Evolutionary conservation across 345 rosid species (phyloP).

Genomic region (Aquilaria yunnanensis): DNA sequence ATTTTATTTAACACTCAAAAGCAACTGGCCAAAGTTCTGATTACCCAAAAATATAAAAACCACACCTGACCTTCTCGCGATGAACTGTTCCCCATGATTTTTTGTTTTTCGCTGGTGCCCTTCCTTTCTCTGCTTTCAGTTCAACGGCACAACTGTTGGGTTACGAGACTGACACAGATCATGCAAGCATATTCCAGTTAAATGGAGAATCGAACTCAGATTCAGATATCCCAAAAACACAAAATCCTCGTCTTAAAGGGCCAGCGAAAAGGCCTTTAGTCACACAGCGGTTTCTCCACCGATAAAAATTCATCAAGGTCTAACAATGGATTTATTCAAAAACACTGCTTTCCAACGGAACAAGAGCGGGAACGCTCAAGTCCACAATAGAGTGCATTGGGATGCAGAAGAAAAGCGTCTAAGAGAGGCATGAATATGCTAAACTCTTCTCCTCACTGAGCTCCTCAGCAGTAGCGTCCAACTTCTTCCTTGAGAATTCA

Average conservation of each 20-base stretch:
- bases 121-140: no score
- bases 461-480: constrained; percentile 89
- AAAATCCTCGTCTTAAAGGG: constrained; percentile 5
- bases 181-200: background rate
- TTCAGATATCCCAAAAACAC: background rate
- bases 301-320: constrained; percentile 9
- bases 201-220: constrained; percentile 4
- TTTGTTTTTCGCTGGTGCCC: no score
- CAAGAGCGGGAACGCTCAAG: background rate
- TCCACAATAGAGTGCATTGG: background rate
- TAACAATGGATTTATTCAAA: constrained; percentile 30
- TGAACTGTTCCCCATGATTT: no score
- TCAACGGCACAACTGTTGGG: no score
- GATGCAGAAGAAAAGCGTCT: constrained; percentile 6
- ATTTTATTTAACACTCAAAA: no score
- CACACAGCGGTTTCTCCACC: constrained; percentile 10
- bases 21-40: no score
- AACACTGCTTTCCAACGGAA: constrained; percentile 9
- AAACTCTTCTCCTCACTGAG: constrained; percentile 88
- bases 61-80: no score
- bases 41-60: no score
- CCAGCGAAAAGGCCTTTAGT: background rate
- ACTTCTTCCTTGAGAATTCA: constrained; percentile 90
- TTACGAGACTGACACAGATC: no score
- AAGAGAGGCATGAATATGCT: constrained; percentile 93